phyloP scores from a whole-genome alignment of 768 basidiomycete species.

The Lactarius indigo region DNA sequence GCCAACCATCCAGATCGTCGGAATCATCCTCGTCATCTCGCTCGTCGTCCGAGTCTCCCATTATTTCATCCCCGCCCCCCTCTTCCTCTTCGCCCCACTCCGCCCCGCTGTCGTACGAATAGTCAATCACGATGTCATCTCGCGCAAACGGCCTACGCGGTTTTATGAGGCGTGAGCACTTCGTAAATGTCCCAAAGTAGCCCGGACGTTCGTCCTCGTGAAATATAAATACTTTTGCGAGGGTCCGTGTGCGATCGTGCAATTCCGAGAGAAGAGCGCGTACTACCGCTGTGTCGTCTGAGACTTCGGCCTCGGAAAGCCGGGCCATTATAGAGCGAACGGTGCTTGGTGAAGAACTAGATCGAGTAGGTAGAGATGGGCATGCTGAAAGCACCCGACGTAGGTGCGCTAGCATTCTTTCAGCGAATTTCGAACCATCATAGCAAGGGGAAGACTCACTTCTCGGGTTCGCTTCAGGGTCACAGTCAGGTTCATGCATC shows the following conservation, averaged over 20 bases:
- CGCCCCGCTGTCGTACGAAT: constrained; percentile 89
- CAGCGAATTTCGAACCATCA: neutral
- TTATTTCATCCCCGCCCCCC: constrained; percentile 73
- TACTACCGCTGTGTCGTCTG: constrained; percentile 66
- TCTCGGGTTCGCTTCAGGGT: constrained; percentile 34
- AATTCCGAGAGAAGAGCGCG: constrained; percentile 62
- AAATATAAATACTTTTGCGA: constrained; percentile 83
- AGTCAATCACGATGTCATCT: constrained; percentile 78
- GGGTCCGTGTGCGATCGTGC: constrained; percentile 55
- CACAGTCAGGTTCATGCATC: constrained; percentile 27
- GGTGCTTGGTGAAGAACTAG: constrained; percentile 29
- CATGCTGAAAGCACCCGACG: constrained; percentile 1
- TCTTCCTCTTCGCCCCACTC: constrained; percentile 92
- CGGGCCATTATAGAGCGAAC: constrained; percentile 53
- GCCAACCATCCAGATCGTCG: constrained; percentile 76
- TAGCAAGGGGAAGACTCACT: constrained; percentile 34
- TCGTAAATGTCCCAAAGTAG: constrained; percentile 94
- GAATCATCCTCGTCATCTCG: constrained; percentile 61
- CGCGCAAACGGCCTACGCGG: constrained; percentile 79
- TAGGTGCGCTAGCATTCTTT: constrained; percentile 9
- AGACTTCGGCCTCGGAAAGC: constrained; percentile 74
- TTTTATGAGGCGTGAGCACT: constrained; percentile 70
- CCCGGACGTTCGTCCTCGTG: constrained; percentile 82
- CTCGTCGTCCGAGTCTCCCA: constrained; percentile 55
- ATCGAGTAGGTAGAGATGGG: constrained; percentile 37